phyloP scores from a whole-genome alignment of 257 asterid species.

The Cruciata laevipes region DNA sequence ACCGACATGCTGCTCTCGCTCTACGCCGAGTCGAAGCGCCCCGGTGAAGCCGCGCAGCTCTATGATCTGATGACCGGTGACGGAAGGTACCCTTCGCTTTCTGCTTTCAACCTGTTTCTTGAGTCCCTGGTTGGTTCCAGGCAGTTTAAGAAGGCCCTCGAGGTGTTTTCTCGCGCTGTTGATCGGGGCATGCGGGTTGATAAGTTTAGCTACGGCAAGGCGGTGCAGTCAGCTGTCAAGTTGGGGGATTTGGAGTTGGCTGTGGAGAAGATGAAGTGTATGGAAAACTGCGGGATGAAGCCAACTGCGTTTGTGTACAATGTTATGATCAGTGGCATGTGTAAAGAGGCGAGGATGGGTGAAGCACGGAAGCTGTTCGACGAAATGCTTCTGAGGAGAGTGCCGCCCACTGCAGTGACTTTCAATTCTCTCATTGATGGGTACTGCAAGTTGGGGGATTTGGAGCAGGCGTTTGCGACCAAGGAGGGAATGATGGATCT shows the following conservation, averaged over 20 bases:
- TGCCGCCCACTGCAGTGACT: slow-evolving; percentile 46
- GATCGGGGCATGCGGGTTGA: slow-evolving; percentile 48
- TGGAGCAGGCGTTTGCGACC: slow-evolving; percentile 48
- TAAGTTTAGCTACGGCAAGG: slow-evolving; percentile 59
- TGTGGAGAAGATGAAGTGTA: slow-evolving; percentile 37
- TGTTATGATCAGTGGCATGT: slow-evolving; percentile 72
- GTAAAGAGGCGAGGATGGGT: slow-evolving; percentile 56
- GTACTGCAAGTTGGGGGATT: slow-evolving; percentile 9
- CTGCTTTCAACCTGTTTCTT: slow-evolving; percentile 10
- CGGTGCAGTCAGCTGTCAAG: slow-evolving; percentile 65
- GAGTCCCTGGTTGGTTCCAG: slow-evolving; percentile 47
- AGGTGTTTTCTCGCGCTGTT: slow-evolving; percentile 44
- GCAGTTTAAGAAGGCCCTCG: slow-evolving; percentile 31
- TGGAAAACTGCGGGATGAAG: slow-evolving; percentile 35
- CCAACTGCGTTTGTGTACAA: slow-evolving; percentile 62
- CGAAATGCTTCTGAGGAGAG: slow-evolving; percentile 54
- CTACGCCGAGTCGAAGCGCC: slow-evolving; percentile 52
- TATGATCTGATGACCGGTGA: slow-evolving; percentile 41
- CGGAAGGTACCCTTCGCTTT: slow-evolving; percentile 44
- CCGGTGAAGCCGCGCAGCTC: slow-evolving; percentile 45
- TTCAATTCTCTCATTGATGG: slow-evolving; percentile 68
- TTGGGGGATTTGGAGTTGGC: slow-evolving; percentile 48
- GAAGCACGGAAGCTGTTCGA: slow-evolving; percentile 67
- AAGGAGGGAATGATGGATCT: slow-evolving; percentile 49
- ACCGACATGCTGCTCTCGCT: slow-evolving; percentile 39